These are phyloP conservation scores for Mycena polygramma DNA, from an alignment of 768 basidiomycete species.

Conservation along the genomic window DNA sequence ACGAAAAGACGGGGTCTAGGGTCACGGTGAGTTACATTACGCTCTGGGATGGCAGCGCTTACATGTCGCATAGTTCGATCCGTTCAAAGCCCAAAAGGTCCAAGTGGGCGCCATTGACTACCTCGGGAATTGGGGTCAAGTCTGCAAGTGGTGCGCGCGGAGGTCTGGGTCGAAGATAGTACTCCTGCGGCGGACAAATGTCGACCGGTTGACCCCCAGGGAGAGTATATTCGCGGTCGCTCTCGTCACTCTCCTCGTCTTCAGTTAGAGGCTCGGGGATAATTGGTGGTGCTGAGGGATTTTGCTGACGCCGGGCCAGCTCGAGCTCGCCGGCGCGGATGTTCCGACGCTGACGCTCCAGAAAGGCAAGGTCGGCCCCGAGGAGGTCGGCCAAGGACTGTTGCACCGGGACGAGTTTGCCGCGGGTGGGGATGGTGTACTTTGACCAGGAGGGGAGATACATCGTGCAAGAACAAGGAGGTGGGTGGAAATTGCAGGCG, in stretches of 20 bases:
- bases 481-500: too few relatives aligned
- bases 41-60: background rate
- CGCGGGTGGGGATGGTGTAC: background rate
- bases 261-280: too few relatives aligned
- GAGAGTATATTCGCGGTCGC: background rate
- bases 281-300: background rate
- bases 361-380: background rate
- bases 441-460: background rate
- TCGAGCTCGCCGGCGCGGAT: background rate
- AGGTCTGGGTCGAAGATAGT: background rate
- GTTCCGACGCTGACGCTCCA: background rate
- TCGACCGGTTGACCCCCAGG: background rate
- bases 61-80: background rate
- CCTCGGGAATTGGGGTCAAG: background rate
- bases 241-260: background rate
- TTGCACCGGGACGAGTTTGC: background rate
- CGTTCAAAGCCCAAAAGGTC: background rate
- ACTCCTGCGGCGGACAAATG: too few relatives aligned
- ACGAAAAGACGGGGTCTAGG: background rate
- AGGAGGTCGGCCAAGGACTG: background rate
- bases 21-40: background rate
- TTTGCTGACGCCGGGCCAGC: background rate
- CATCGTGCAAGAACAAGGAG: background rate
- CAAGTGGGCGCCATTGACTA: background rate
- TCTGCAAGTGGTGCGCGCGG: background rate